Percentiles rank a stretch among this genome's conserved stretches.
These are phyloP conservation scores for Lactarius trivialis DNA, from an alignment of 768 basidiomycete genomes.

Conservation along the genomic window DNA sequence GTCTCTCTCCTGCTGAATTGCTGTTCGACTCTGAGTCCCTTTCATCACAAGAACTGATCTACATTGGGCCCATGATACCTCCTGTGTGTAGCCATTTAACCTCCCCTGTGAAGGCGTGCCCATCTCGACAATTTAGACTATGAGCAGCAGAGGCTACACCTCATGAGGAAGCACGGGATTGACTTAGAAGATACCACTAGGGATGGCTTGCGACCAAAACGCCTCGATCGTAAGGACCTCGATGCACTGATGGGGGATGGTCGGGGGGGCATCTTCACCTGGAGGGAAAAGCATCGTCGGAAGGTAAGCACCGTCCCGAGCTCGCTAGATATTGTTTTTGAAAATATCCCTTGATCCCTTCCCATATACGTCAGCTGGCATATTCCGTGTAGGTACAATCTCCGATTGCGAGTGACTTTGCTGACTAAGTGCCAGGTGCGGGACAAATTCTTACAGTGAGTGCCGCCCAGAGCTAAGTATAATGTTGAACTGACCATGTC, in stretches of 20 bases:
- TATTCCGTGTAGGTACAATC: slow-evolving; percentile 70
- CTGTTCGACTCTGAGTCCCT: slow-evolving; percentile 1
- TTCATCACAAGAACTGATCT: slow-evolving; percentile 62
- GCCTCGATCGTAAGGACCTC: slow-evolving; percentile 74
- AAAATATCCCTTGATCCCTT: no score
- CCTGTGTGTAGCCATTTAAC: slow-evolving; percentile 46
- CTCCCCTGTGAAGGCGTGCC: slow-evolving; percentile 6
- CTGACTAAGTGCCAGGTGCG: slow-evolving; percentile 50
- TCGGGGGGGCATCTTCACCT: slow-evolving; percentile 82
- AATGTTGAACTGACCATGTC: background rate
- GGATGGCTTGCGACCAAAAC: slow-evolving; percentile 68
- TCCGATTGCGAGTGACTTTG: slow-evolving; percentile 3
- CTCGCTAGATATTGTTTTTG: slow-evolving; percentile 23
- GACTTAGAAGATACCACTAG: slow-evolving; percentile 80
- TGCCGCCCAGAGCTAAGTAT: slow-evolving; percentile 8
- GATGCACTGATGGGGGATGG: slow-evolving; percentile 83
- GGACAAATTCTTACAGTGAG: slow-evolving; percentile 83
- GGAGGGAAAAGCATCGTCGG: slow-evolving; percentile 89
- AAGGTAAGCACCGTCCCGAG: slow-evolving; percentile 53
- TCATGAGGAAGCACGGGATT: slow-evolving; percentile 89
- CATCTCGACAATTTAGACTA: slow-evolving; percentile 53
- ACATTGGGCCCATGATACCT: slow-evolving; percentile 96
- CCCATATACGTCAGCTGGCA: slow-evolving; percentile 48
- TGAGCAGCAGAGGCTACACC: slow-evolving; percentile 83
- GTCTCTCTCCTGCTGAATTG: slow-evolving; percentile 32